Base-by-base conservation (phyloP, 1,284 basidiomycete genomes). In the Sparassis latifolia region DNA sequence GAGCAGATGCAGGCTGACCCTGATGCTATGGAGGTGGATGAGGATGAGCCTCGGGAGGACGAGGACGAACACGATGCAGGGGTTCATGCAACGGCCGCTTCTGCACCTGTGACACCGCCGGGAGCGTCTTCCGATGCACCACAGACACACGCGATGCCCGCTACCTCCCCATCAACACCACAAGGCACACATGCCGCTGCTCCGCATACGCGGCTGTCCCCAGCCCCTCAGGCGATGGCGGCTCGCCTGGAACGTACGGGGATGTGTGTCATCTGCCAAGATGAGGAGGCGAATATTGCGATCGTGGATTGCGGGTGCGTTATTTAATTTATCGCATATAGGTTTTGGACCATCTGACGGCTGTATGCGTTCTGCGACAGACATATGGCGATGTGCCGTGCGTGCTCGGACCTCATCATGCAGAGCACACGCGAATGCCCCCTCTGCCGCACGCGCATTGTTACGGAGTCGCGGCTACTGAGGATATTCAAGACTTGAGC, bases 271-370 rank as follows among this genome's bases (percentile, higher is more conserved):
- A 80, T 94, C 12, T 95, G 92, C 64, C 90, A 93, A 63, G 92
- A 94, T 58, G 88, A 92, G 51, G 91, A 94, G 58, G 91, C 91
- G 0, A 92, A 87, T 55, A 88, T 95, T 49, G 92, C 90, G 1
- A 84, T 92, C 47, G 87, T 93, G n/a, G 91, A 95, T 67, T 95
- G 92, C 78, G 92, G 92, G 86, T 90, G 63, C 45, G 84, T 77
- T 2, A 43, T 33, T 48, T 45, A 27, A 27, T 42, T 27, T 6
- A 20, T 20, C 20, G 20, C 20, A 20, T 20, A 20, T 20, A 20
- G 9, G 7, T 42, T 27, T 42, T 1, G 40, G 6, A 6, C 2
- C 31, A 38, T 39, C 44, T 42, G 20, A 10, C 43, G 32, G 20
- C 46, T 44, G 48, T 20, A 48, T 12, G 33, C 10, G 5, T 29